Conservation (phyloP, 768 basidiomycete genomes). For the Inosperma sp. region DNA sequence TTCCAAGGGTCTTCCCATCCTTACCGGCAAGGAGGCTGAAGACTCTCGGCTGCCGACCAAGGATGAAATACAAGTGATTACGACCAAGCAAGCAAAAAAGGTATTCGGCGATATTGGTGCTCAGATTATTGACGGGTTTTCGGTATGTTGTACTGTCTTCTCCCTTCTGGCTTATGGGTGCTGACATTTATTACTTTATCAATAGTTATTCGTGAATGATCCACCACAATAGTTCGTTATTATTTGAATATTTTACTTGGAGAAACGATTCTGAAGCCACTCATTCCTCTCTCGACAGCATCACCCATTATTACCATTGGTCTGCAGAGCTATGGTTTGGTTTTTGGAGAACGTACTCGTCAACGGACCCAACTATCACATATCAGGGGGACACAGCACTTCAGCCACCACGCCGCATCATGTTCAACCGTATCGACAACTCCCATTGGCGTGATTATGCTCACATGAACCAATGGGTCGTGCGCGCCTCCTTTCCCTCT, state of each 20-base stretch:
- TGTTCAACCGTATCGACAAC: conserved; percentile 71
- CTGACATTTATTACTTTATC: conserved; percentile 5
- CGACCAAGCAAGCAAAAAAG: conserved; percentile 55
- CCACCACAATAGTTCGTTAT: conserved; percentile 75
- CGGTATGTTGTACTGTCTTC: conserved; percentile 37
- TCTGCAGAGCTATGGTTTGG: conserved; percentile 90
- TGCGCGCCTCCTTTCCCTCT: conserved; percentile 77
- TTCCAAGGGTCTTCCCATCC: conserved; percentile 61
- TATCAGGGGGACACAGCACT: conserved; percentile 64
- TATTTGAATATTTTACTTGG: neutral
- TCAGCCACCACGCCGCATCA: conserved; percentile 65
- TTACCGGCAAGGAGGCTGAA: conserved; percentile 51
- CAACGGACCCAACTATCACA: conserved; percentile 68
- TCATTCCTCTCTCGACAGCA: conserved; percentile 35
- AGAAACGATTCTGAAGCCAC: neutral
- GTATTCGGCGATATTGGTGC: conserved; percentile 69
- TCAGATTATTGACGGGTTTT: conserved; percentile 70
- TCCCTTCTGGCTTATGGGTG: neutral
- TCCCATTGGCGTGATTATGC: conserved; percentile 90
- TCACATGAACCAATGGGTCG: conserved; percentile 84
- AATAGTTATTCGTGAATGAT: conserved; percentile 82
- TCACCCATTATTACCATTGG: conserved; percentile 94
- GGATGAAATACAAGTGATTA: conserved; percentile 74
- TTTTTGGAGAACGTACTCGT: conserved; percentile 86
- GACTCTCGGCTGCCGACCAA: conserved; percentile 66